phyloP scores from a whole-genome alignment of 106 monocot species.

The Dendrobium officinale region DNA sequence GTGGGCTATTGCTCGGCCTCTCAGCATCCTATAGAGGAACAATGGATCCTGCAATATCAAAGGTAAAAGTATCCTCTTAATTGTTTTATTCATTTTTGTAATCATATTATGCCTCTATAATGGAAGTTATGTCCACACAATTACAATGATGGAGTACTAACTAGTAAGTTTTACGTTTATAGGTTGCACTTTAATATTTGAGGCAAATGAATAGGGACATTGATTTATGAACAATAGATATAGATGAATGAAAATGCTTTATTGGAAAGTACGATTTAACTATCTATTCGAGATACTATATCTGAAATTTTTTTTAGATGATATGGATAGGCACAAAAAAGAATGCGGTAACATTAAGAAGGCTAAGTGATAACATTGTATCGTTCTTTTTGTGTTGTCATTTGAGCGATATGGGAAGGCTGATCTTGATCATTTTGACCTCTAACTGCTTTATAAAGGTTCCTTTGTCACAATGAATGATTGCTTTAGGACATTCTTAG shows the following conservation, averaged over 20 bases:
- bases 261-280: background rate
- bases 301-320: background rate
- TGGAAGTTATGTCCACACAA: background rate
- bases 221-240: background rate
- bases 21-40: conserved; percentile 86
- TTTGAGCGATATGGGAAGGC: no score
- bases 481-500: no score
- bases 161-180: background rate
- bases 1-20: conserved; percentile 75
- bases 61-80: conserved; percentile 32
- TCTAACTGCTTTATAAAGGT: no score
- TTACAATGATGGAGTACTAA: background rate
- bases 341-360: background rate
- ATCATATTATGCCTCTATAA: conserved; percentile 2
- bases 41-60: conserved; percentile 83
- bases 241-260: background rate
- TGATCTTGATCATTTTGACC: no score
- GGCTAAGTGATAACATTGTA: background rate
- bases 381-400: no score
- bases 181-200: background rate
- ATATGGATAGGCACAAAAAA: background rate
- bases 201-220: background rate
- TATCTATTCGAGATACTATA: background rate
- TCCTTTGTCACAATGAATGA: no score
- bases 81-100: background rate